A percentile compares a stretch with the other conserved stretches of the same genome.
These are phyloP conservation scores for Zygoascus meyerae DNA, from an alignment of 1,139 yeast genomes.

Conservation along the genomic window DNA sequence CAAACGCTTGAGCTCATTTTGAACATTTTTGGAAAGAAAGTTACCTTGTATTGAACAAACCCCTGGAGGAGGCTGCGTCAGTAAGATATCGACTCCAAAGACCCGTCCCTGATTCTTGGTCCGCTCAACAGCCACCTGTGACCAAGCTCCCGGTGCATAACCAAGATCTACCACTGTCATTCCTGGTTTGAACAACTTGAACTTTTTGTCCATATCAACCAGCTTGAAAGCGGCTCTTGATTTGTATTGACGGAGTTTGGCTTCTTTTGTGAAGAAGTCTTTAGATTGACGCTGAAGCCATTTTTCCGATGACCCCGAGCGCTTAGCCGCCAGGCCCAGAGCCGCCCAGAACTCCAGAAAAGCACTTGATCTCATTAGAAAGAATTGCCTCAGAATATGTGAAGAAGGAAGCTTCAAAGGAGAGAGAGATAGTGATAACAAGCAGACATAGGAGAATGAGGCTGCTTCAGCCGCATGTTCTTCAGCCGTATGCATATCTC, in stretches of 20 bases:
- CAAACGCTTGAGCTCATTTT: slow-evolving; percentile 50
- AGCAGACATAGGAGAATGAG: no score
- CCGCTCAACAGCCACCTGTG: slow-evolving; percentile 65
- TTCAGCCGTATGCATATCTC: slow-evolving; percentile 1
- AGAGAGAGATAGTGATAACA: slow-evolving; percentile 2
- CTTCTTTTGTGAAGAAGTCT: slow-evolving; percentile 61
- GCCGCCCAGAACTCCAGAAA: neutral
- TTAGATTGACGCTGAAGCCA: slow-evolving; percentile 70
- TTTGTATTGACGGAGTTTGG: slow-evolving; percentile 55
- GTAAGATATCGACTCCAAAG: slow-evolving; percentile 79
- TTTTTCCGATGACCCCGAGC: slow-evolving; percentile 47
- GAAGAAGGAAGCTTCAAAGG: no score
- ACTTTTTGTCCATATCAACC: slow-evolving; percentile 55
- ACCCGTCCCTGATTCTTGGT: slow-evolving; percentile 57
- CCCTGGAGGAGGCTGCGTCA: slow-evolving; percentile 73
- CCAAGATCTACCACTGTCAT: slow-evolving; percentile 80
- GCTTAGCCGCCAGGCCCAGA: slow-evolving; percentile 5
- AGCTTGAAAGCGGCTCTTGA: slow-evolving; percentile 92
- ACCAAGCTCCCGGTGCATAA: slow-evolving; percentile 96
- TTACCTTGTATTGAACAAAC: slow-evolving; percentile 82
- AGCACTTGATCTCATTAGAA: neutral
- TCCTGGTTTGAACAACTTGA: slow-evolving; percentile 49
- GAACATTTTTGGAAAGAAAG: slow-evolving; percentile 63
- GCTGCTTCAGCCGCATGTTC: neutral
- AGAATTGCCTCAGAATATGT: no score